Percentiles rank a stretch among this genome's conserved stretches.
phyloP scores from a whole-genome alignment of 805 yeast genomes.

The Dipodascus geniculatus region DNA sequence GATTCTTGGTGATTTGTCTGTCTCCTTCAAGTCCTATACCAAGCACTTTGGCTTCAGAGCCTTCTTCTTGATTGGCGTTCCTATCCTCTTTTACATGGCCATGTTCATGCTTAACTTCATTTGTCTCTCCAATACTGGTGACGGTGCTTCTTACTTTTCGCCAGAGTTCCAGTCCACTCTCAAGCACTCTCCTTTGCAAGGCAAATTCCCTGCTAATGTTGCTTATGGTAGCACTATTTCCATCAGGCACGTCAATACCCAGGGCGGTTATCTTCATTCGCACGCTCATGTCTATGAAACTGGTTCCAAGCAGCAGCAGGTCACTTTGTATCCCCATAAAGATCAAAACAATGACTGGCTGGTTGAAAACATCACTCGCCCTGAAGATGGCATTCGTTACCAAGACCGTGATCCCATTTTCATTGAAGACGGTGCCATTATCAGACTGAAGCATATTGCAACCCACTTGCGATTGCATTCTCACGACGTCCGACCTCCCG shows the following conservation, averaged over 20 bases:
- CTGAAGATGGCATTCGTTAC: constrained; percentile 17
- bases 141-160: constrained; percentile 50
- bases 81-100: constrained; percentile 44
- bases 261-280: constrained; percentile 75
- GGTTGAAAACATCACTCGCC: constrained; percentile 35
- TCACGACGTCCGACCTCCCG: constrained; percentile 70
- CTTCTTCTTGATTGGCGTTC: constrained; percentile 37
- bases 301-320: constrained; percentile 69
- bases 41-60: constrained; percentile 33
- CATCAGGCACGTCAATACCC: constrained; percentile 54
- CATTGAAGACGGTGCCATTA: constrained; percentile 41
- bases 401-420: constrained; percentile 30
- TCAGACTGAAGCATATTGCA: constrained; percentile 57
- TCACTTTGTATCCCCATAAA: constrained; percentile 54
- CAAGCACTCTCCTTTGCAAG: constrained; percentile 30
- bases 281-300: constrained; percentile 50
- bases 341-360: constrained; percentile 69
- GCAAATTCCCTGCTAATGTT: constrained; percentile 47
- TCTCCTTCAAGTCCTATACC: constrained; percentile 29
- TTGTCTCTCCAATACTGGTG: constrained; percentile 35
- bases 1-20: constrained; percentile 52
- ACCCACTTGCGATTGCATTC: constrained; percentile 65
- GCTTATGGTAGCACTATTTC: constrained; percentile 62
- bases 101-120: constrained; percentile 48
- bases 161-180: constrained; percentile 57